Evolutionary conservation across 176 grass and related monocot genomes (phyloP).

Genomic region (Bromus sterilis): DNA sequence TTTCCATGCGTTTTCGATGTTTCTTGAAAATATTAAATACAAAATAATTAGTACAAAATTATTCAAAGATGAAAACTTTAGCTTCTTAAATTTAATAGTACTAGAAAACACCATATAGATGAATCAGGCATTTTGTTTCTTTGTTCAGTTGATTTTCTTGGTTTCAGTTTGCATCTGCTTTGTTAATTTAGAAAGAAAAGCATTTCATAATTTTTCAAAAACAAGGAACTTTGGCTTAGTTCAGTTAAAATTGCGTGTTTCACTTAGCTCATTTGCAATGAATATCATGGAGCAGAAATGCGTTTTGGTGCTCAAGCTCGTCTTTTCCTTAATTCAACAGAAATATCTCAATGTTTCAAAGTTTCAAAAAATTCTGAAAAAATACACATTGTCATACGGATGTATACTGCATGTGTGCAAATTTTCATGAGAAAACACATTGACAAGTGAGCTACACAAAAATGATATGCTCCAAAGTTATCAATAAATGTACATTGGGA

Average conservation of each 20-base stretch:
- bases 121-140: not conserved
- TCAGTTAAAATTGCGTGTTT: not conserved
- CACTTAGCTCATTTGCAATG: not conserved
- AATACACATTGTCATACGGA: too few species aligned
- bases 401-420: too few species aligned
- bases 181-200: not conserved
- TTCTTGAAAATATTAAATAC: not conserved
- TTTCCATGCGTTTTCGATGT: constrained; percentile 5
- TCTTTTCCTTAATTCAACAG: too few species aligned
- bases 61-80: not conserved
- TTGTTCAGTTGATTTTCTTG: not conserved
- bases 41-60: not conserved
- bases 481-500: not conserved
- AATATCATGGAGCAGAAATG: too few species aligned
- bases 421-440: too few species aligned
- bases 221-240: not conserved
- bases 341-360: too few species aligned
- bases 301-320: too few species aligned
- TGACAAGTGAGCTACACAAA: too few species aligned
- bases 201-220: not conserved
- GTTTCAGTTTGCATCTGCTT: not conserved
- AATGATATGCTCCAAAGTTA: not conserved
- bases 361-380: too few species aligned
- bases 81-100: not conserved
- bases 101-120: not conserved